Conservation (phyloP, 2,329 filamentous ascomycete genomes). For the Colletotrichum gloeosporioides region DNA sequence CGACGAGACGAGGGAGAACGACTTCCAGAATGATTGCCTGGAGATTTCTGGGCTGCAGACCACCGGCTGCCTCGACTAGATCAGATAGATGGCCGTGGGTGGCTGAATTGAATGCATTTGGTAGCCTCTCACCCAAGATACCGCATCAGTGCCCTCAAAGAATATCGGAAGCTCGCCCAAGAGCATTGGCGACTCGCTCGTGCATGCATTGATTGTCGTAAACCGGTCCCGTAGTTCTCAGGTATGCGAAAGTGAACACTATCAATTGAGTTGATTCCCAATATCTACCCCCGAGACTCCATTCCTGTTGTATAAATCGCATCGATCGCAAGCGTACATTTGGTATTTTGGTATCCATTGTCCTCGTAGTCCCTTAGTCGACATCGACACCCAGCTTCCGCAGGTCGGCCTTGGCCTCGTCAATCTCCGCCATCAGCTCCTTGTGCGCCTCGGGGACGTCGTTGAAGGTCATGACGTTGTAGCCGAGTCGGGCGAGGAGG, state of each 20-base stretch:
- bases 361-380: slow-evolving; percentile 54
- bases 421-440: slow-evolving; percentile 87
- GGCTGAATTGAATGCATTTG: background rate
- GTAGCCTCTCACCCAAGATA: background rate
- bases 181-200: background rate
- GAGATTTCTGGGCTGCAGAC: background rate
- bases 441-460: slow-evolving; percentile 90
- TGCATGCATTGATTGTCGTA: background rate
- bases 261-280: background rate
- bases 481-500: slow-evolving; percentile 89
- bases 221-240: background rate
- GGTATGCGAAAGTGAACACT: background rate
- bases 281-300: background rate
- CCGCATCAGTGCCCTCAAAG: too few species aligned
- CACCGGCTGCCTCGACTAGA: background rate
- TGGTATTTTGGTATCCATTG: background rate
- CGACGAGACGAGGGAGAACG: background rate
- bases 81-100: background rate
- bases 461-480: slow-evolving; percentile 95
- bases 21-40: background rate
- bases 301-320: background rate
- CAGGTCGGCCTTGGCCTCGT: slow-evolving; percentile 76
- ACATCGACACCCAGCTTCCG: slow-evolving; percentile 78
- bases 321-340: background rate
- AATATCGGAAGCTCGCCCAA: background rate